Percentiles rank a stretch among this genome's conserved stretches.
These are phyloP conservation scores for Cerioporus squamosus DNA, from an alignment of 1,284 basidiomycete genomes.

Conservation along the genomic window DNA sequence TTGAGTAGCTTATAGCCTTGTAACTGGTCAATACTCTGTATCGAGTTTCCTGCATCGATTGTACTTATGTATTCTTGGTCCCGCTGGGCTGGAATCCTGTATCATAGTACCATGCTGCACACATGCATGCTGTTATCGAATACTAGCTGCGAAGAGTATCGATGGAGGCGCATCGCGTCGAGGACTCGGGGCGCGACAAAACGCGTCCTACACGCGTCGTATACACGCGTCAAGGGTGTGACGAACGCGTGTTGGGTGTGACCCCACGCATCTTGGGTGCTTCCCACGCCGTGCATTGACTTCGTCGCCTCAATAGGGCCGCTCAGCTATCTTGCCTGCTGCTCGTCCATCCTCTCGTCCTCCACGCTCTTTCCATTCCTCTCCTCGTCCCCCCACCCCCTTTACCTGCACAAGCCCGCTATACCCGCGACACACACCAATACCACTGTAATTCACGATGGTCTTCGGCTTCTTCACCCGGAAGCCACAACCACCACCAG, in stretches of 20 bases:
- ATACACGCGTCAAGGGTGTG: constrained; percentile 24
- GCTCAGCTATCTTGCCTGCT: constrained; percentile 5
- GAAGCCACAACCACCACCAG: constrained; percentile 22
- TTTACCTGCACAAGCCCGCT: not conserved
- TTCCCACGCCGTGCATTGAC: constrained; percentile 18
- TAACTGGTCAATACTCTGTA: no score
- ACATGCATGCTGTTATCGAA: not conserved
- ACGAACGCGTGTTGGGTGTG: constrained; percentile 22
- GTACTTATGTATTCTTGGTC: no score
- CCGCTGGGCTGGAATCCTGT: no score
- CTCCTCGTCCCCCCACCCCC: constrained; percentile 1
- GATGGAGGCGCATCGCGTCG: not conserved
- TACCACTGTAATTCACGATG: constrained; percentile 2
- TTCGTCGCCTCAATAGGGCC: constrained; percentile 11
- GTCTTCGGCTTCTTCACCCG: constrained; percentile 23
- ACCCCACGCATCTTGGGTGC: constrained; percentile 3
- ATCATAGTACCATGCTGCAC: no score
- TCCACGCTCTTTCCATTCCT: not conserved
- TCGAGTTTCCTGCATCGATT: no score
- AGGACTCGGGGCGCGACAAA: not conserved
- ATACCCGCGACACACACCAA: not conserved
- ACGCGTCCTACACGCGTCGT: constrained; percentile 20
- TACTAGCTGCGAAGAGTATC: not conserved
- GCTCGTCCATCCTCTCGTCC: not conserved
- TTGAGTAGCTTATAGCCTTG: no score